phyloP scores from a whole-genome alignment of 306 rosid genomes.

The Cercis canadensis region DNA sequence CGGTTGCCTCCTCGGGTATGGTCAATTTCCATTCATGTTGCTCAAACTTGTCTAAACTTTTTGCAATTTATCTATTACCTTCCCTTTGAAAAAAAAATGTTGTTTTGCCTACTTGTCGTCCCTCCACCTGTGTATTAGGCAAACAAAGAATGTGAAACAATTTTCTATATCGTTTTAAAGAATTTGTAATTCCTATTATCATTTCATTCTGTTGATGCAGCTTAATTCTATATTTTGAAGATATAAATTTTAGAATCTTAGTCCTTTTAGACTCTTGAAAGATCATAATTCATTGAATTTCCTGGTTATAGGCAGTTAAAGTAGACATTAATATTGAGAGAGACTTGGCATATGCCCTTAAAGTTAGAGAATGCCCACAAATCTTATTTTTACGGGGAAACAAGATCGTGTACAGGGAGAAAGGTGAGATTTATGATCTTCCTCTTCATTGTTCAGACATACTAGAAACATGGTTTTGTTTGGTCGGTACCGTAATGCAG shows the following conservation, averaged over 20 bases:
- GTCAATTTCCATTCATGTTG: conserved; percentile 8
- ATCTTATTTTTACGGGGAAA: conserved; percentile 79
- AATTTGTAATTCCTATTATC: too few species aligned
- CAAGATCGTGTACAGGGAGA: conserved; percentile 82
- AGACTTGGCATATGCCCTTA: conserved; percentile 90
- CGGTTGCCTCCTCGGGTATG: conserved; percentile 90
- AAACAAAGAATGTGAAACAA: too few species aligned
- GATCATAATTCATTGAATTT: conserved; percentile 29
- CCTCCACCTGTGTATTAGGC: too few species aligned
- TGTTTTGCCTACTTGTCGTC: conserved; percentile 17
- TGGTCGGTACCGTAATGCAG: conserved; percentile 16
- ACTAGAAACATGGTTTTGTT: conserved; percentile 26
- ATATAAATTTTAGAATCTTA: too few species aligned
- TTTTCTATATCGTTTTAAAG: too few species aligned
- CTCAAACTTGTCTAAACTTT: conserved; percentile 1
- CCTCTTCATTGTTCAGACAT: conserved; percentile 1
- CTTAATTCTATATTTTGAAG: not conserved
- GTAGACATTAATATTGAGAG: conserved; percentile 84
- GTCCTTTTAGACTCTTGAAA: not conserved
- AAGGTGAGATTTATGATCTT: conserved; percentile 63
- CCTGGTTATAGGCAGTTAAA: conserved; percentile 68
- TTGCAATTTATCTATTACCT: not conserved
- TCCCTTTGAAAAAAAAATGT: conserved; percentile 14
- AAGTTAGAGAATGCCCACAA: conserved; percentile 82
- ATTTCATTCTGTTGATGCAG: not conserved